Evolutionary conservation across 179 eudicot species (phyloP), one percentile per base, ranked within the genome.

Genomic region (Spinacia oleracea): DNA sequence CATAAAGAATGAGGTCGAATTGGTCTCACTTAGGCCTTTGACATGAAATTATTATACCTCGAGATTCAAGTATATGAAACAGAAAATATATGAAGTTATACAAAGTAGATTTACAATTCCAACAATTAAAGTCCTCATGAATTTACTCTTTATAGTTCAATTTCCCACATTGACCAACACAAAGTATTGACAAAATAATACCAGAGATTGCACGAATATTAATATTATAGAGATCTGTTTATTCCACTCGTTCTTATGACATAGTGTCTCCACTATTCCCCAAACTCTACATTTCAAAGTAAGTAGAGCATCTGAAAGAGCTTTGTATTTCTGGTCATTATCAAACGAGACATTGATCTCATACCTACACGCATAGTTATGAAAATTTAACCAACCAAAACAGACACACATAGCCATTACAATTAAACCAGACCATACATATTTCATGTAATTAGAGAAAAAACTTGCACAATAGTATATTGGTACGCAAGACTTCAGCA

Each of bases 311-410:
- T 20, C 25, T 40, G 11, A 63, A 76, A 65, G 15, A 42, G 7
- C 42, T 59, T 6, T 38, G 68, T 20, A 40, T 59, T 25, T 18
- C 67, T 23, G 53, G 42, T 38, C 34, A 43, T 6, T 42, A 40
- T 59, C 25, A 40, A 0, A 35, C 20, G 20, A 59, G 34, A 75
- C 27, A 23, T 23, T 20, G n/a, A 42, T n/a, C 23, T 9, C 20
- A 45, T n/a, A 68, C 72, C 51, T 60, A 34, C 27, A 66, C 1
- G 70, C 73, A 69, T 21, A n/a, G 34, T 42, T 71, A 29, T 27
- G 23, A 50, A 71, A 1, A 27, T n/a, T n/a, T n/a, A n/a, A 31
- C 29, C 0, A 14, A 50, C 40, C 35, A 12, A 45, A n/a, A 60
- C 5, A 40, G 4, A 31, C 29, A 63, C 45, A 43, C 8, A 64